Evolutionary conservation across 2,329 filamentous ascomycete genomes (phyloP).

Genomic region (Scedosporium boydii): DNA sequence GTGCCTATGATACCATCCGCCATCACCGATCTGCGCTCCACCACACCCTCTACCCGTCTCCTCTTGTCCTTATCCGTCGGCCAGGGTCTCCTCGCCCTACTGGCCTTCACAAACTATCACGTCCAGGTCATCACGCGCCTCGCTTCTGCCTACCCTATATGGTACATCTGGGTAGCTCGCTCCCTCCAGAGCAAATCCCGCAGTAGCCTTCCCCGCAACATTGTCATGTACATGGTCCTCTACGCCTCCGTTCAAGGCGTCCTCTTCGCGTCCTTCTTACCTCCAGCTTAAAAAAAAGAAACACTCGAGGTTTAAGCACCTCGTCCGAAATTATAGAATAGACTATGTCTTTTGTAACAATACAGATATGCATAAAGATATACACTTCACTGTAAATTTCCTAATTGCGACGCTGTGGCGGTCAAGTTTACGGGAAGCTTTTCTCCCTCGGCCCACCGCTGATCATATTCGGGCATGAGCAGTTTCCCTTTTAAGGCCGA

Average conservation of each 20-base stretch:
- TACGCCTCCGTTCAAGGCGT: constrained; percentile 78
- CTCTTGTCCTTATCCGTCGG: constrained; percentile 54
- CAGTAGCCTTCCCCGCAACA: constrained; percentile 17
- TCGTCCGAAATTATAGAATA: too few species aligned
- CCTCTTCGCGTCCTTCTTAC: constrained; percentile 82
- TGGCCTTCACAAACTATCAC: constrained; percentile 75
- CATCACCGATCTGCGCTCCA: background rate
- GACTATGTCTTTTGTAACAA: too few species aligned
- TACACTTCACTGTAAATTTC: too few species aligned
- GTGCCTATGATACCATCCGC: constrained; percentile 11
- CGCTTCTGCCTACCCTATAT: constrained; percentile 78
- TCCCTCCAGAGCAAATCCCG: constrained; percentile 17
- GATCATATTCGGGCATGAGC: too few species aligned
- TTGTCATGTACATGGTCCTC: constrained; percentile 63
- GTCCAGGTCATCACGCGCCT: constrained; percentile 90
- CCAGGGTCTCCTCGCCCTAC: constrained; percentile 60
- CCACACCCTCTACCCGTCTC: constrained; percentile 15
- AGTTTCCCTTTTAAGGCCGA: too few species aligned
- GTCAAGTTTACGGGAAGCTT: too few species aligned
- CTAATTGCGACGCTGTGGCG: too few species aligned
- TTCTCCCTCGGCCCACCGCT: too few species aligned
- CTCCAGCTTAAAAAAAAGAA: constrained; percentile 55
- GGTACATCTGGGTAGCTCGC: constrained; percentile 73
- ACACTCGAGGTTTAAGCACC: too few species aligned
- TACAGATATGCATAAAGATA: too few species aligned